Evolutionary conservation across 352 stramenopile genomes (phyloP).

Genomic region (Albugo candida): DNA sequence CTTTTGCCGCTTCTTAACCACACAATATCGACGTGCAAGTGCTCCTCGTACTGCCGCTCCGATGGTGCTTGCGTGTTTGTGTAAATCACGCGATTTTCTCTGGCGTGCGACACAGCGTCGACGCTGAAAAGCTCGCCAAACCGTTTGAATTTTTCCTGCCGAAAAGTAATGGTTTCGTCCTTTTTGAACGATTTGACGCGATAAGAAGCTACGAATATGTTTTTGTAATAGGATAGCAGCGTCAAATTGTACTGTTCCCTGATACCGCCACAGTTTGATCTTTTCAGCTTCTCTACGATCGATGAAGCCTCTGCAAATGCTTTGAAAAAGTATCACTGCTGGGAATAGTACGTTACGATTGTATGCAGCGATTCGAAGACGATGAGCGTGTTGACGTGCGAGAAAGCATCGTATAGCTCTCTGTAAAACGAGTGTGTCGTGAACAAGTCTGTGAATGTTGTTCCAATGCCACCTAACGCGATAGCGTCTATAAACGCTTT

Average conservation of each 20-base stretch:
- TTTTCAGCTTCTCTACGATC: constrained; percentile 14
- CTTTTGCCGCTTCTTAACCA: constrained; percentile 21
- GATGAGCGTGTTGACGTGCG: constrained; percentile 18
- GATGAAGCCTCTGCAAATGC: constrained; percentile 26
- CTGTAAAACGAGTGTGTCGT: constrained; percentile 23
- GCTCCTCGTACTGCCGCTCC: constrained; percentile 35
- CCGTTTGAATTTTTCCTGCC: constrained; percentile 23
- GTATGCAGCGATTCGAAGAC: constrained; percentile 20
- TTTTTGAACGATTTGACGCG: constrained; percentile 14
- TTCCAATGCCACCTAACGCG: constrained; percentile 18
- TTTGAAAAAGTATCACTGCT: constrained; percentile 22
- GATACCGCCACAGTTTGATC: constrained; percentile 10
- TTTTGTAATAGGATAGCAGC: constrained; percentile 30
- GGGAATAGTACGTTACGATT: constrained; percentile 27
- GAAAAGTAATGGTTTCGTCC: constrained; percentile 15
- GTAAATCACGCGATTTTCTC: constrained; percentile 19
- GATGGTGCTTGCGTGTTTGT: constrained; percentile 45
- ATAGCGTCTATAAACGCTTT: constrained; percentile 36
- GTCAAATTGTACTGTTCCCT: constrained; percentile 16
- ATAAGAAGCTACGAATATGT: constrained; percentile 31
- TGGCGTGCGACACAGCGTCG: constrained; percentile 28
- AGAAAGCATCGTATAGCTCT: constrained; percentile 38
- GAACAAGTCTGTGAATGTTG: constrained; percentile 23
- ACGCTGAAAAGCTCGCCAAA: constrained; percentile 26
- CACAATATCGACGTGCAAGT: constrained; percentile 31